These are phyloP conservation scores for Chrysoporthe austroafricana DNA, from an alignment of 2,329 filamentous ascomycete genomes.

Conservation along the genomic window DNA sequence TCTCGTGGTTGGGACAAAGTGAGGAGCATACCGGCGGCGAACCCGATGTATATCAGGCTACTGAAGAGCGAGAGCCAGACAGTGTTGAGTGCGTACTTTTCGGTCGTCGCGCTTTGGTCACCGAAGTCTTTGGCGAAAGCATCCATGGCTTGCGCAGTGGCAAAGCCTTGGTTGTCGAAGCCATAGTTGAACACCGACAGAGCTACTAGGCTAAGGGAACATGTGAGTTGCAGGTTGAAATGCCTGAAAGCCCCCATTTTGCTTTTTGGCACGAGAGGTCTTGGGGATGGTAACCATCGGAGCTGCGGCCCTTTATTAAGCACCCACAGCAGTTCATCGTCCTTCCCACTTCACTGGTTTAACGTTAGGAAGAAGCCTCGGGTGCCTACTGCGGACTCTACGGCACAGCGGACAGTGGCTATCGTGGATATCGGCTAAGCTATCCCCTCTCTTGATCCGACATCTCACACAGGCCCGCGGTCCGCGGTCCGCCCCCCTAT, in stretches of 20 bases:
- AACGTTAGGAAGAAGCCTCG: too few species aligned
- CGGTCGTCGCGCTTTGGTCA: constrained; percentile 31
- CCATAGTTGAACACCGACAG: constrained; percentile 44
- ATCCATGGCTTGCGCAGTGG: constrained; percentile 42
- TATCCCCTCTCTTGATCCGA: too few species aligned
- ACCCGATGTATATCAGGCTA: constrained; percentile 39
- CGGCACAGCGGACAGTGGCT: too few species aligned
- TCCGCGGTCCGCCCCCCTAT: too few species aligned
- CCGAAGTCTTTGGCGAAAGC: constrained; percentile 41
- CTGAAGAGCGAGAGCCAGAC: constrained; percentile 39
- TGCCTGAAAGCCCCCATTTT: neutral
- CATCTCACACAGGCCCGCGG: too few species aligned
- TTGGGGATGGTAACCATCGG: too few species aligned
- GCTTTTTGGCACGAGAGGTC: too few species aligned
- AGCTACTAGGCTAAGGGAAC: constrained; percentile 34
- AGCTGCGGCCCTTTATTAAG: too few species aligned
- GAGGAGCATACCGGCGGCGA: constrained; percentile 31
- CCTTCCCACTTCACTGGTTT: too few species aligned
- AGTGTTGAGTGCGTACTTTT: constrained; percentile 35
- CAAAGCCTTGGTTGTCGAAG: constrained; percentile 42
- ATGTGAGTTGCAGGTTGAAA: neutral
- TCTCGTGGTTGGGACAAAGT: neutral
- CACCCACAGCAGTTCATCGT: too few species aligned
- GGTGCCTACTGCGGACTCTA: too few species aligned
- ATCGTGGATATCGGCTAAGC: too few species aligned